A percentile compares a stretch with the other conserved stretches of the same genome.
Evolutionary conservation across 1,284 basidiomycete genomes (phyloP).

Genomic region (Fomitopsis pinicola): DNA sequence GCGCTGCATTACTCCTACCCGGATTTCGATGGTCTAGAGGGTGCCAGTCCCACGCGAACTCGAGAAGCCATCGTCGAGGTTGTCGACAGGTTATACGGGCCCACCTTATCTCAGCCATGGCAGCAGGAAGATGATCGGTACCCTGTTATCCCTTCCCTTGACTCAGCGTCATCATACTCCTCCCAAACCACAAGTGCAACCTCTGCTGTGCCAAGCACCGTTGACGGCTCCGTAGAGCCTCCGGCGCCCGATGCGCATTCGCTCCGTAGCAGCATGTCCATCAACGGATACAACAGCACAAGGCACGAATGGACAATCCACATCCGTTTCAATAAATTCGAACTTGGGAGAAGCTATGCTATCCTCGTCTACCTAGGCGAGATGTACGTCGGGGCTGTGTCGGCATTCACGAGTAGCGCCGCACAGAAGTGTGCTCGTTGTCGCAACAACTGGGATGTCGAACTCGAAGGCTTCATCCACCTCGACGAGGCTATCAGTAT

Average conservation of each 20-base stretch:
- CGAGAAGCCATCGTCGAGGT: slow-evolving; percentile 27
- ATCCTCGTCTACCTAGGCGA: slow-evolving; percentile 39
- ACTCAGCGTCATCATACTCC: no score
- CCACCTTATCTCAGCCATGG: background rate
- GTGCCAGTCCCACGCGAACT: slow-evolving; percentile 25
- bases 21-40: slow-evolving; percentile 37
- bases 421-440: slow-evolving; percentile 39
- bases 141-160: background rate
- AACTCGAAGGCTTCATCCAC: slow-evolving; percentile 52
- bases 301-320: slow-evolving; percentile 38
- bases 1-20: slow-evolving; percentile 39
- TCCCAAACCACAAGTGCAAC: no score
- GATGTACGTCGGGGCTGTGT: slow-evolving; percentile 34
- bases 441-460: slow-evolving; percentile 27
- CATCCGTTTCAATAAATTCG: slow-evolving; percentile 38
- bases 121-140: background rate
- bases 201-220: no score
- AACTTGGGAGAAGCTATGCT: slow-evolving; percentile 37
- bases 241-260: background rate
- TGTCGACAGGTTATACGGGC: slow-evolving; percentile 27
- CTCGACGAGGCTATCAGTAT: slow-evolving; percentile 32
- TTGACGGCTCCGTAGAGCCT: background rate
- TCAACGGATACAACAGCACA: background rate
- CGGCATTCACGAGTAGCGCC: slow-evolving; percentile 36
- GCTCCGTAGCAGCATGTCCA: background rate